phyloP scores from a whole-genome alignment of 768 basidiomycete genomes.

The Hygrocybe punicea region DNA sequence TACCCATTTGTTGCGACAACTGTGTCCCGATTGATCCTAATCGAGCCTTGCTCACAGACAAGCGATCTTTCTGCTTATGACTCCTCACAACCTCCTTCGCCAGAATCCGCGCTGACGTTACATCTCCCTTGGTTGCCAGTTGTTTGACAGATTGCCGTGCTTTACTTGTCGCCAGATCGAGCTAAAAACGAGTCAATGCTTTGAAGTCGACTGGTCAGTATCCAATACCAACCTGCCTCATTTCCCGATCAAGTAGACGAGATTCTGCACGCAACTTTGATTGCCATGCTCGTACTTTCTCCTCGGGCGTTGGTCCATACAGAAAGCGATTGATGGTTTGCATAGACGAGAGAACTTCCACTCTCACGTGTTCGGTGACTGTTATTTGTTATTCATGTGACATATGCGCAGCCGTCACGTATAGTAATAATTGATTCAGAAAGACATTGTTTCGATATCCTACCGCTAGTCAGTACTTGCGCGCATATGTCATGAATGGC shows the following conservation, averaged over 20 bases:
- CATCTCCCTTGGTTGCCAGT: constrained; percentile 85
- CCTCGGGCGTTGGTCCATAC: constrained; percentile 95
- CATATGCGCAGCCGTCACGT: too few relatives aligned
- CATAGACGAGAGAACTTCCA: too few relatives aligned
- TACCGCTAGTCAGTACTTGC: too few relatives aligned
- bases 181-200: constrained; percentile 42
- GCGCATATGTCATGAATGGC: too few relatives aligned
- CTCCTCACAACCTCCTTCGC: constrained; percentile 94
- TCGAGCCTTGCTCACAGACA: constrained; percentile 90
- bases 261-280: constrained; percentile 76
- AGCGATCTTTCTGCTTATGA: constrained; percentile 88
- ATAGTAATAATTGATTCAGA: too few relatives aligned
- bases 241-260: constrained; percentile 86
- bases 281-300: constrained; percentile 91
- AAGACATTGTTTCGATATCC: too few relatives aligned
- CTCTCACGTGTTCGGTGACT: too few relatives aligned
- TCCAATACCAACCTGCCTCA: constrained; percentile 74
- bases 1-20: constrained; percentile 88
- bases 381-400: too few relatives aligned
- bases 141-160: constrained; percentile 80
- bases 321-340: constrained; percentile 88
- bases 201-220: constrained; percentile 14
- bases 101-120: constrained; percentile 87
- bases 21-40: constrained; percentile 88
- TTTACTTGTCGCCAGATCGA: constrained; percentile 79